Evolutionary conservation across 805 yeast genomes (phyloP).

Genomic region (Ogataea populi-albae): DNA sequence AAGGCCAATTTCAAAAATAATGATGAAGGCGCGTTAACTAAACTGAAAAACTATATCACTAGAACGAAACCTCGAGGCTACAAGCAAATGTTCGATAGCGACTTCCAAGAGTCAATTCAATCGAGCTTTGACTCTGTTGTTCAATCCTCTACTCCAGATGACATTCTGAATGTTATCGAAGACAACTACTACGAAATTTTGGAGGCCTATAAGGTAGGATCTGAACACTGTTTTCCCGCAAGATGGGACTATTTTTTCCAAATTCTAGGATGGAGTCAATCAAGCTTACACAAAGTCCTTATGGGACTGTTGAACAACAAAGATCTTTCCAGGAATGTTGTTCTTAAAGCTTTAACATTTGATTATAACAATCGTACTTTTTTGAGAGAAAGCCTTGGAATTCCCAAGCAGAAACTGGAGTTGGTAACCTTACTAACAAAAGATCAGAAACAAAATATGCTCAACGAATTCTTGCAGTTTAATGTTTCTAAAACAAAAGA

Average conservation of each 20-base stretch:
- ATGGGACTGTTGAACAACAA: slow-evolving; percentile 50
- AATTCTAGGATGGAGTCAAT: slow-evolving; percentile 64
- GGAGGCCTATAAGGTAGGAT: slow-evolving; percentile 56
- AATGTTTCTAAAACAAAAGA: slow-evolving; percentile 73
- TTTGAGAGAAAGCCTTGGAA: slow-evolving; percentile 48
- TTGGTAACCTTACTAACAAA: slow-evolving; percentile 52
- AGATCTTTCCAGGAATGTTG: slow-evolving; percentile 68
- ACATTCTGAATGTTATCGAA: slow-evolving; percentile 63
- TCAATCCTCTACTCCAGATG: slow-evolving; percentile 44
- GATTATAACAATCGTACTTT: slow-evolving; percentile 64
- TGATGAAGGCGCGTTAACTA: slow-evolving; percentile 11
- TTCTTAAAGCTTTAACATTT: slow-evolving; percentile 71
- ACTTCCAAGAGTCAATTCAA: slow-evolving; percentile 56
- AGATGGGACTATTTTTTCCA: slow-evolving; percentile 70
- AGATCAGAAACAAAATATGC: slow-evolving; percentile 64
- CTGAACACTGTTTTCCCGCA: slow-evolving; percentile 60
- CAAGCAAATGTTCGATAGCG: slow-evolving; percentile 55
- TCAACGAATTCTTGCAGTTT: slow-evolving; percentile 75
- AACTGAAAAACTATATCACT: slow-evolving; percentile 36
- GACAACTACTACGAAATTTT: slow-evolving; percentile 82
- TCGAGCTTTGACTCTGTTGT: slow-evolving; percentile 68
- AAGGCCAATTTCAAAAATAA: slow-evolving; percentile 8
- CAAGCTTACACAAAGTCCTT: slow-evolving; percentile 58
- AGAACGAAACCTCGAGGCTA: slow-evolving; percentile 56
- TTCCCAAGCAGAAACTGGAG: slow-evolving; percentile 43